phyloP scores from a whole-genome alignment of 1,284 basidiomycete genomes.

The Leucocoprinus gongylophorus region DNA sequence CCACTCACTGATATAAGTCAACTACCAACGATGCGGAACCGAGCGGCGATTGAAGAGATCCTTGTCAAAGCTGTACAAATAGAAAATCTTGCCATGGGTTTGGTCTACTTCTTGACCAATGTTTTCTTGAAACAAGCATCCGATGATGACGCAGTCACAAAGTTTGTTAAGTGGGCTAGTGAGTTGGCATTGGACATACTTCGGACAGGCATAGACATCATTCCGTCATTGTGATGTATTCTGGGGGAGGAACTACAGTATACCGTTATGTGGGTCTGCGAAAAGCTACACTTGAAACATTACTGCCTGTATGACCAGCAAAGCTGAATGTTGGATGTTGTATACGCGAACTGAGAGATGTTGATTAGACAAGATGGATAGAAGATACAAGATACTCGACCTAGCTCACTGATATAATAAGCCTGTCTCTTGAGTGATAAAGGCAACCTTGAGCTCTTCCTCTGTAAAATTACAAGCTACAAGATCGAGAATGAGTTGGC shows the following conservation, averaged over 20 bases:
- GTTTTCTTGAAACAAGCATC: slow-evolving; percentile 33
- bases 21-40: slow-evolving; percentile 41
- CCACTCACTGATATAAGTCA: slow-evolving; percentile 46
- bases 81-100: slow-evolving; percentile 56
- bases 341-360: slow-evolving; percentile 51
- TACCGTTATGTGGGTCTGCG: slow-evolving; percentile 31
- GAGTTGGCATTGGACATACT: slow-evolving; percentile 63
- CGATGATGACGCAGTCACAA: slow-evolving; percentile 35
- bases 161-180: slow-evolving; percentile 56
- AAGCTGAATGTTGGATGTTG: slow-evolving; percentile 67
- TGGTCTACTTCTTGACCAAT: slow-evolving; percentile 60
- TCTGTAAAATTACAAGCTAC: slow-evolving; percentile 90
- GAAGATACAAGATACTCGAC: not conserved
- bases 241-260: not conserved
- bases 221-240: slow-evolving; percentile 31
- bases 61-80: slow-evolving; percentile 62
- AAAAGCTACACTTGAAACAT: slow-evolving; percentile 70
- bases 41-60: slow-evolving; percentile 61
- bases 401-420: slow-evolving; percentile 56
- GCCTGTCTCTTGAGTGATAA: slow-evolving; percentile 43
- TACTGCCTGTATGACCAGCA: slow-evolving; percentile 69
- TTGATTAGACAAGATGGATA: not conserved
- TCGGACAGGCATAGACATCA: slow-evolving; percentile 50
- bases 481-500: not conserved
- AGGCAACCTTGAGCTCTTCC: slow-evolving; percentile 61